Conservation (phyloP, 768 basidiomycete genomes). For the Leccinum imitatum region DNA sequence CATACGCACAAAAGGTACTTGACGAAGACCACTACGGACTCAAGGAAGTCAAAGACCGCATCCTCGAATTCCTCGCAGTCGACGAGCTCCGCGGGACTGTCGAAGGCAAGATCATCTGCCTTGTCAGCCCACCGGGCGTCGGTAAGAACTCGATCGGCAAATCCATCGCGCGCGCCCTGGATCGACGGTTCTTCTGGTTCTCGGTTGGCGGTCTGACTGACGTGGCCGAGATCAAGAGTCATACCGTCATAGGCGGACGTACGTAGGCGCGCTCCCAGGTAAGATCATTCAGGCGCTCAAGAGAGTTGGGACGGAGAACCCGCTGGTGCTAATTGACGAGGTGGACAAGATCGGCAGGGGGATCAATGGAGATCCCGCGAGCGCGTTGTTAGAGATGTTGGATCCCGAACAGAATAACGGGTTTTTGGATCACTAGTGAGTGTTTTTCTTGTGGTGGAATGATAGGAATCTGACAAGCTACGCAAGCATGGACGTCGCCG, state of each 20-base stretch:
- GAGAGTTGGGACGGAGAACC: conserved; percentile 91
- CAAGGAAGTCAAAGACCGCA: conserved; percentile 88
- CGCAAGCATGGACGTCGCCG: conserved; percentile 88
- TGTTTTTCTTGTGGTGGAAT: conserved; percentile 14
- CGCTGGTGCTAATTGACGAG: conserved; percentile 91
- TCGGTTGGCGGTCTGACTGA: conserved; percentile 96
- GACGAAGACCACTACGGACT: conserved; percentile 95
- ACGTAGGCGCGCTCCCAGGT: conserved; percentile 90
- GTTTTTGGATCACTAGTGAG: conserved; percentile 94
- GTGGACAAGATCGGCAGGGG: conserved; percentile 95
- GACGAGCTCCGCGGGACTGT: conserved; percentile 94
- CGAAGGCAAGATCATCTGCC: conserved; percentile 95
- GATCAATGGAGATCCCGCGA: conserved; percentile 89
- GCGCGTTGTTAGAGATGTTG: conserved; percentile 89
- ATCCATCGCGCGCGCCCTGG: conserved; percentile 88
- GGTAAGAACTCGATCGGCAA: conserved; percentile 97
- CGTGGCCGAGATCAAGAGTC: conserved; percentile 94
- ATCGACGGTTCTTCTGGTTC: conserved; percentile 94
- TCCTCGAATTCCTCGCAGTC: conserved; percentile 94
- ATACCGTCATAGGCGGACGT: conserved; percentile 84
- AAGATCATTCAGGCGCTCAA: conserved; percentile 95
- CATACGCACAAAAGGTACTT: conserved; percentile 76
- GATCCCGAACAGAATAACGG: conserved; percentile 94
- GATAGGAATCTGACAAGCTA: conserved; percentile 3
- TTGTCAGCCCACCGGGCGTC: conserved; percentile 96